Conservation (phyloP, 768 basidiomycete species). For the Tricholoma matsutake region DNA sequence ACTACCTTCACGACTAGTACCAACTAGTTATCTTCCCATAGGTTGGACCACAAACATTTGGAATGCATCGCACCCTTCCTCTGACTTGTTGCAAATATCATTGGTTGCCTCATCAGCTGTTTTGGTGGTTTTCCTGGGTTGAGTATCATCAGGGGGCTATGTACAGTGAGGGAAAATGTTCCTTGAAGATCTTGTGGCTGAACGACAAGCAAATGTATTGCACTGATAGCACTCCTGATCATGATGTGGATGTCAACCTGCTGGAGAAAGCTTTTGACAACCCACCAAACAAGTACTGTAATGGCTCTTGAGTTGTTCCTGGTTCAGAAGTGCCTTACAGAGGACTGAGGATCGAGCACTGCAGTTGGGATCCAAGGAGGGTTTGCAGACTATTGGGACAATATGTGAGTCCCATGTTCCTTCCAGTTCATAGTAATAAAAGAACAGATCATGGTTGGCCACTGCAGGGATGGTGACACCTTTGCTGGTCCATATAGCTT, state of each 20-base stretch:
- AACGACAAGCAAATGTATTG: not conserved
- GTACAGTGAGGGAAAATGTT: not conserved
- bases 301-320: conserved; percentile 26
- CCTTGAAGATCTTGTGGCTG: not conserved
- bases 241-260: conserved; percentile 16
- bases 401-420: conserved; percentile 14
- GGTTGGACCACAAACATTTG: too few relatives aligned
- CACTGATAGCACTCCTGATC: not conserved
- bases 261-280: conserved; percentile 27
- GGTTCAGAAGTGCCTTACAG: conserved; percentile 28
- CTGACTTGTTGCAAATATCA: too few relatives aligned
- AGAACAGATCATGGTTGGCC: not conserved
- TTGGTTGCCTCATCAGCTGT: too few relatives aligned
- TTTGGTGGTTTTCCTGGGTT: too few relatives aligned
- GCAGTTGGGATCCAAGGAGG: conserved; percentile 25
- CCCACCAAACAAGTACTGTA: conserved; percentile 22
- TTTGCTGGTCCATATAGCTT: conserved; percentile 21
- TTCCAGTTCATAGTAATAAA: not conserved
- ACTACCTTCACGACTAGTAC: too few relatives aligned
- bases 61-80: too few relatives aligned
- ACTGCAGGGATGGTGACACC: conserved; percentile 14
- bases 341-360: conserved; percentile 16
- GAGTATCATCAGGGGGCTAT: too few relatives aligned
- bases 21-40: too few relatives aligned
- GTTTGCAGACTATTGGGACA: conserved; percentile 26